phyloP scores from a whole-genome alignment of 1,284 basidiomycete species.

The Trichosporon faecale region DNA sequence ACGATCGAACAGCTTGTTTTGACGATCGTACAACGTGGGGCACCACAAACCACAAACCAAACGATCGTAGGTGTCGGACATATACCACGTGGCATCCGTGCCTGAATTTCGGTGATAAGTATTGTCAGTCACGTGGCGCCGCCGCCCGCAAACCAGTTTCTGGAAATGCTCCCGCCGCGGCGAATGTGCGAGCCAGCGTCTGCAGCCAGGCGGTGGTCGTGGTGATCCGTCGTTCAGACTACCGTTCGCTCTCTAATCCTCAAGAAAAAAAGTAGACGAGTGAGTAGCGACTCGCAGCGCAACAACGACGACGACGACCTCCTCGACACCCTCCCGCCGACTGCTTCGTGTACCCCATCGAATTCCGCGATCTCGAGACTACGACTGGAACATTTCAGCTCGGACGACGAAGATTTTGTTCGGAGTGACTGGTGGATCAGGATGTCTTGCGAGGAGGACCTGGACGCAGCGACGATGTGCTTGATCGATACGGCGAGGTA shows the following conservation, averaged over 20 bases:
- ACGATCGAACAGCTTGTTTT: too few species aligned
- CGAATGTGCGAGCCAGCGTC: not conserved
- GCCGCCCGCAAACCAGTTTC: too few species aligned
- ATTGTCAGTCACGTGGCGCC: too few species aligned
- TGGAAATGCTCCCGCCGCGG: not conserved
- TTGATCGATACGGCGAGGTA: not conserved
- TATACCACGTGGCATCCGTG: too few species aligned
- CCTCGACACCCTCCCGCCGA: not conserved
- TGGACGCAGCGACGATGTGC: not conserved
- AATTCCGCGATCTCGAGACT: not conserved
- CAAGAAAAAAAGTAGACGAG: slow-evolving; percentile 27
- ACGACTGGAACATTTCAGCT: not conserved
- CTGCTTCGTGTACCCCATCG: not conserved
- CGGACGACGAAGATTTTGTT: not conserved
- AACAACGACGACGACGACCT: slow-evolving; percentile 2
- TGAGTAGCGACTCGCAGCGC: slow-evolving; percentile 18
- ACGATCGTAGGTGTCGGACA: too few species aligned
- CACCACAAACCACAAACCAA: too few species aligned
- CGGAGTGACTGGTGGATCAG: not conserved
- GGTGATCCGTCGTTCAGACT: slow-evolving; percentile 11
- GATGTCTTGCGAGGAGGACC: not conserved
- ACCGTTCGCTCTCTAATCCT: slow-evolving; percentile 15
- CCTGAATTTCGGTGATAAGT: too few species aligned
- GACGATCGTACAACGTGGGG: too few species aligned
- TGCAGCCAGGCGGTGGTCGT: not conserved